These are phyloP conservation scores for Trichoderma breve DNA, from an alignment of 2,329 filamentous ascomycete species.

Conservation along the genomic window DNA sequence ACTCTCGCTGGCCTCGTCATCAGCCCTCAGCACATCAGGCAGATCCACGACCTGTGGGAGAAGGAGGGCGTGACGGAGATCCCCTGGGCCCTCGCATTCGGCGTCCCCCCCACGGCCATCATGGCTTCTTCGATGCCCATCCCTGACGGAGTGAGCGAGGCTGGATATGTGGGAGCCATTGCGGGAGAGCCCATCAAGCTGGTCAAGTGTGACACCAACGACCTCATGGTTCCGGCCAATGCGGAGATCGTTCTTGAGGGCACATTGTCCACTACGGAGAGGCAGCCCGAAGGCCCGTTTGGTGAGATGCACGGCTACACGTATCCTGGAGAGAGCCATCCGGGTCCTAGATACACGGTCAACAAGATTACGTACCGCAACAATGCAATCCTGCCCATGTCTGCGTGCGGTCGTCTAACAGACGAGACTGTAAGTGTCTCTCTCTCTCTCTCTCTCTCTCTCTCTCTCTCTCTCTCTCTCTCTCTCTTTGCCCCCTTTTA, in stretches of 20 bases:
- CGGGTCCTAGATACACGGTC: constrained; percentile 10
- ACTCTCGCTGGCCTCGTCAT: constrained; percentile 43
- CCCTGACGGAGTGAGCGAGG: constrained; percentile 48
- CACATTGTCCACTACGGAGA: constrained; percentile 44
- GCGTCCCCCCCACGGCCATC: constrained; percentile 48
- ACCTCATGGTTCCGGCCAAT: constrained; percentile 48
- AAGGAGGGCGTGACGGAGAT: constrained; percentile 41
- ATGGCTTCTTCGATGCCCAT: constrained; percentile 49
- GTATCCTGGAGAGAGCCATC: background rate
- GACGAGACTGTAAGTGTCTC: background rate
- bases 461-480: too few species aligned
- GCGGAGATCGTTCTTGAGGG: constrained; percentile 53
- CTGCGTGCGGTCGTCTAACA: constrained; percentile 20
- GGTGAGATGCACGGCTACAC: constrained; percentile 38
- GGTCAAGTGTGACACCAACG: constrained; percentile 52
- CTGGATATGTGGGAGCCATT: constrained; percentile 48
- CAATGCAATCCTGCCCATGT: constrained; percentile 20
- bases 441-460: background rate
- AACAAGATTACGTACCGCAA: constrained; percentile 20
- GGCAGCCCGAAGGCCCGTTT: constrained; percentile 47
- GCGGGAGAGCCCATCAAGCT: constrained; percentile 45
- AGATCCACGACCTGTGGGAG: constrained; percentile 48
- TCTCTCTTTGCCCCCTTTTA: too few species aligned
- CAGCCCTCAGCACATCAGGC: constrained; percentile 45
- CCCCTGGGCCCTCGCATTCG: constrained; percentile 47